Base-by-base conservation (phyloP, 805 yeast genomes). In the Metschnikowia hibisci region DNA sequence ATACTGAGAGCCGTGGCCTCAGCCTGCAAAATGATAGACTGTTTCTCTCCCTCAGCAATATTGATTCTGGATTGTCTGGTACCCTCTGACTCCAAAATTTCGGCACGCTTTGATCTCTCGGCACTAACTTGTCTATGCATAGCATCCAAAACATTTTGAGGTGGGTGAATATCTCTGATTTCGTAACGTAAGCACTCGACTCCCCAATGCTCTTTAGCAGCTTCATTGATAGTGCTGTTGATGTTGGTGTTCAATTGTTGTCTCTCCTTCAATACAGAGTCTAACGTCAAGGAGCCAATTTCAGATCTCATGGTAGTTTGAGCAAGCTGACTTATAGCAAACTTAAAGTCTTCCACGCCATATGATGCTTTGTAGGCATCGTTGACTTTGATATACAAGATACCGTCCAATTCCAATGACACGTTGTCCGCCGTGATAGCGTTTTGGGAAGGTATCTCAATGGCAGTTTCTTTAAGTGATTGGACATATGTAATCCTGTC, bases 91-190 rank as follows among this genome's bases (percentile, higher is more conserved):
- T 82, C 81, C 50, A 86, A 73, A 47, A 86, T 83, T 37, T 76
- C 74, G 0, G 87, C 73, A 45, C 76, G 79, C 59, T 83, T 84
- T 50, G 80, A 82, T 61, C 95, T 95, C 63, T 87, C 95, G 34
- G 95, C 93, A 46, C 84, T 77, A 18, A 87, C 96, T 63, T 85
- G 95, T 60, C 91, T 78, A 64, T 87, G 95, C 96, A 87, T 87
- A 22, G 95, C 93, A 55, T 84, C 90, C 54, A 87, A 76, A 9
- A 87, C 95, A 53, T 85, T 84, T 29, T 75, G 74, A 3, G 96
- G 96, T 1, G 95, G 96, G 60, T 87, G 89, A 46, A 87, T 87
- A 59, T 87, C 96, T 57, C 89, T 77, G 64, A 87, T 86, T 62
- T 87, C 96, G 63, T 87, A 86, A 57, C 96, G 77, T 48, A 87